phyloP scores from a whole-genome alignment of 2,329 filamentous ascomycete species.

The Chrysoporthe cubensis region DNA sequence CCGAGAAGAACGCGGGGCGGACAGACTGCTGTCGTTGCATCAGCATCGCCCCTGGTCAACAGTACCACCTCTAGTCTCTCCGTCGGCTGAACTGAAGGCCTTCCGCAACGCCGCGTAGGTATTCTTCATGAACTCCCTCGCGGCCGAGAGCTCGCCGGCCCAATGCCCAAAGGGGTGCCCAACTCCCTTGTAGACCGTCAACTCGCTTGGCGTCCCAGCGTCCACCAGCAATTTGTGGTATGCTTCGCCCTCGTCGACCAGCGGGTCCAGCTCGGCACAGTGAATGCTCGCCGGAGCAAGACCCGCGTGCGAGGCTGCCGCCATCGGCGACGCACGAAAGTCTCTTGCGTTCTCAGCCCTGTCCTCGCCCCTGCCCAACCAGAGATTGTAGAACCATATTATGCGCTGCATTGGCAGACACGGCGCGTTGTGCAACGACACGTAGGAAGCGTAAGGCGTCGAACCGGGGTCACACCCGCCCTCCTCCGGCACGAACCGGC shows the following conservation, averaged over 20 bases:
- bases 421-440: slow-evolving; percentile 39
- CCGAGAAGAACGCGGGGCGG: background rate
- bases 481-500: slow-evolving; percentile 39
- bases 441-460: slow-evolving; percentile 40
- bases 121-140: slow-evolving; percentile 39
- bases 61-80: background rate
- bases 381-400: slow-evolving; percentile 43
- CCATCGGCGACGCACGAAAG: slow-evolving; percentile 40
- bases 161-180: slow-evolving; percentile 43
- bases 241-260: slow-evolving; percentile 38
- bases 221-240: slow-evolving; percentile 40
- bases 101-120: slow-evolving; percentile 37
- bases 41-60: background rate
- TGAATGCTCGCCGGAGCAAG: slow-evolving; percentile 41
- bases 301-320: slow-evolving; percentile 38
- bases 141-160: slow-evolving; percentile 39
- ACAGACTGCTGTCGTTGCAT: background rate
- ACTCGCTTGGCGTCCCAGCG: slow-evolving; percentile 37
- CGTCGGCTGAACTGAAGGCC: slow-evolving; percentile 31
- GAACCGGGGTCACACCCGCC: slow-evolving; percentile 34
- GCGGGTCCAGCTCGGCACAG: slow-evolving; percentile 40
- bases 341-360: slow-evolving; percentile 36
- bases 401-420: slow-evolving; percentile 40
- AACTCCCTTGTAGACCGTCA: slow-evolving; percentile 42
- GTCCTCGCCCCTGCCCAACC: slow-evolving; percentile 40